Evolutionary conservation across 768 basidiomycete genomes (phyloP).

Genomic region (Sporobolomyces pararoseus): DNA sequence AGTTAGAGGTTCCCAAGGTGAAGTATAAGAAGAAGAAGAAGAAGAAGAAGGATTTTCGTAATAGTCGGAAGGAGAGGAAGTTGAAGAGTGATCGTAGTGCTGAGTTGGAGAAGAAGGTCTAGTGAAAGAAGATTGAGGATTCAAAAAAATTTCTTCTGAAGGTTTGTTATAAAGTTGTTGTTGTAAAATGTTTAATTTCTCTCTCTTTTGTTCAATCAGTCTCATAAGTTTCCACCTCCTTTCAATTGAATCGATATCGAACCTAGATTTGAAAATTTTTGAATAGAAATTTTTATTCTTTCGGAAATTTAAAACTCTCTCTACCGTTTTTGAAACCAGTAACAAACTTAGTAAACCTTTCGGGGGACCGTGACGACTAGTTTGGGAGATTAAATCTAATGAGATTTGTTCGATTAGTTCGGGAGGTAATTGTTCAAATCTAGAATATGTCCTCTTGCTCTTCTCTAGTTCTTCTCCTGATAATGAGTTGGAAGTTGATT

Average conservation of each 20-base stretch:
- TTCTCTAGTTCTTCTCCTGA: too few relatives aligned
- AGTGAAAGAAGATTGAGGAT: slow-evolving; percentile 19
- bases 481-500: too few relatives aligned
- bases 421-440: slow-evolving; percentile 56
- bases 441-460: slow-evolving; percentile 46
- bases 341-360: slow-evolving; percentile 53
- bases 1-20: slow-evolving; percentile 49
- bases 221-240: slow-evolving; percentile 31
- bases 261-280: slow-evolving; percentile 38
- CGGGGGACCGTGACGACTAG: slow-evolving; percentile 52
- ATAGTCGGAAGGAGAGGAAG: background rate
- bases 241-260: slow-evolving; percentile 26
- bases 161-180: slow-evolving; percentile 23
- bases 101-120: slow-evolving; percentile 27
- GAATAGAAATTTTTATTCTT: slow-evolving; percentile 37
- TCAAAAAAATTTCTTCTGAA: slow-evolving; percentile 29
- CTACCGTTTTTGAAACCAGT: slow-evolving; percentile 46
- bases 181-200: slow-evolving; percentile 31
- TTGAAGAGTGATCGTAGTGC: background rate
- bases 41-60: background rate
- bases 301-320: slow-evolving; percentile 50
- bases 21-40: background rate
- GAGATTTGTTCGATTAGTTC: slow-evolving; percentile 62
- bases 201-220: slow-evolving; percentile 31
- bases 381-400: slow-evolving; percentile 50